phyloP scores from a whole-genome alignment of 345 rosid genomes.

The Citrus inodora region DNA sequence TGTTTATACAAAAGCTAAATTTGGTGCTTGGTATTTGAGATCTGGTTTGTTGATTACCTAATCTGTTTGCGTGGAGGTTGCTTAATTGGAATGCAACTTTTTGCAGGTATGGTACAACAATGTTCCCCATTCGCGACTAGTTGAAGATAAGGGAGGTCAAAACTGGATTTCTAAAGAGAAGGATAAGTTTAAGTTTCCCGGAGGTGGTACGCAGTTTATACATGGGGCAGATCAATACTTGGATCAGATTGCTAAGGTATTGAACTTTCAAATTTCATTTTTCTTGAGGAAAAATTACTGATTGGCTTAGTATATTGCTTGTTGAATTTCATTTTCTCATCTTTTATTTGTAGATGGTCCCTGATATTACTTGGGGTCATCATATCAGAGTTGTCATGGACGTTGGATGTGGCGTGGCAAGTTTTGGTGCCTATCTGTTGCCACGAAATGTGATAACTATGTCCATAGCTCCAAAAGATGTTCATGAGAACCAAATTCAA shows the following conservation, averaged over 20 bases:
- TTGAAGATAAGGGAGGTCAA: conserved; percentile 95
- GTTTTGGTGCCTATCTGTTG: conserved; percentile 95
- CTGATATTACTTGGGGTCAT: conserved; percentile 70
- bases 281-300: background rate
- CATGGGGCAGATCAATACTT: conserved; percentile 92
- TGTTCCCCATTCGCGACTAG: conserved; percentile 83
- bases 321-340: conserved; percentile 17
- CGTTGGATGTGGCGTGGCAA: conserved; percentile 97
- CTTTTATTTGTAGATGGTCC: conserved; percentile 62
- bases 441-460: conserved; percentile 69
- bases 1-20: background rate
- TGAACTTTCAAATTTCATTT: background rate
- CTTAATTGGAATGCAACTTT: conserved; percentile 16
- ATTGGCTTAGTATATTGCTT: background rate
- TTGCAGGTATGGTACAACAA: conserved; percentile 82
- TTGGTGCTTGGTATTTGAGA: background rate
- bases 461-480: conserved; percentile 99
- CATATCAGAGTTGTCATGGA: conserved; percentile 75
- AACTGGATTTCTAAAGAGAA: conserved; percentile 80
- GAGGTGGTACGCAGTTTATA: conserved; percentile 97
- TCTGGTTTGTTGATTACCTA: conserved; percentile 2
- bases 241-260: conserved; percentile 80
- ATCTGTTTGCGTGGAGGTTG: background rate
- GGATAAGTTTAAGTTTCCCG: conserved; percentile 89
- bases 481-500: conserved; percentile 97